Evolutionary conservation across 2,329 filamentous ascomycete genomes (phyloP), one percentile per base, ranked within the genome.

Genomic region (Parasarocladium wereldwijsianum): DNA sequence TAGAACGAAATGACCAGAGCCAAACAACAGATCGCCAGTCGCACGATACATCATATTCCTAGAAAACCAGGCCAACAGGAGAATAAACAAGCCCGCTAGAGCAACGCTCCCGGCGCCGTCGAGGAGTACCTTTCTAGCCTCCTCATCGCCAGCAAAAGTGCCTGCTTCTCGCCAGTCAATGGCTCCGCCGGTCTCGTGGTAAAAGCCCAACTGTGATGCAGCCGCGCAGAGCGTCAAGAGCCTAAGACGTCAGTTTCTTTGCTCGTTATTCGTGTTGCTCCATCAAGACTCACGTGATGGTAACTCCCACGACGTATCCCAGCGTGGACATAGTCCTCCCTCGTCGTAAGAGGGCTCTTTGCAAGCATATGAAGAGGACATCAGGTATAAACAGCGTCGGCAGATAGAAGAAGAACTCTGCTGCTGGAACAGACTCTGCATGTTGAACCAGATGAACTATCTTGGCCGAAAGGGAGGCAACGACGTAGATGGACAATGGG

Each of bases 161-260:
- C 36, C 36, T 9, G 44, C 49, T 34, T 51, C 49, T 17, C 38
- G 39, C 48, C 48, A 51, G 27, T 50, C 40, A 10, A 51, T 36
- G 31, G 50, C 45, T 17, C 47, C 48, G n/a, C 48, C 49, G 0
- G 49, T 50, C 27, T 50, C 41, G 29, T 38, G 36, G 28, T 37
- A 51, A 28, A 51, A 51, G 14, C 47, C 46, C 7, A 50, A 36
- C 26, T 51, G 45, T 5, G 48, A 49, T 2, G 49, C 36, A 11
- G 46, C 46, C 13, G 45, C 49, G 25, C 38, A 37, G n/a, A 50
- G 32, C 1, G 42, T 42, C 6, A 50, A 29, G 11, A 49, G 17
- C 17, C 49, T 51, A 14, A 11, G 14, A 16, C 6, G 28, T 30
- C 28, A 30, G 28, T 24, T n/a, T n/a, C 19, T 8, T 21, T 21